Evolutionary conservation across 441 rosid species (phyloP).

Genomic region (Brassica balearica): DNA sequence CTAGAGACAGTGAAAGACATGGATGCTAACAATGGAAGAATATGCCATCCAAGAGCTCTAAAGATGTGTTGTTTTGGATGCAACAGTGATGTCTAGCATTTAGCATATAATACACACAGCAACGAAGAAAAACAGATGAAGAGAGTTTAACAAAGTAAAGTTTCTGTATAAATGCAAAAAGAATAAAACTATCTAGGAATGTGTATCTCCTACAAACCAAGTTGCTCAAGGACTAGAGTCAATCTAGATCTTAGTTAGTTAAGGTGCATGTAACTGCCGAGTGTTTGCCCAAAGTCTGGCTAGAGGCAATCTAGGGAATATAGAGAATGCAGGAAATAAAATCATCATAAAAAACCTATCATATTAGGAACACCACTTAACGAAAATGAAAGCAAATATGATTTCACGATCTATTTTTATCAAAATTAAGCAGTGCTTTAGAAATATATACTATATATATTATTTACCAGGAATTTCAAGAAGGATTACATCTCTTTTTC

Average conservation of each 20-base stretch:
- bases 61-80: conserved; percentile 11
- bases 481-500: conserved; percentile 14
- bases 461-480: conserved; percentile 10
- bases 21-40: conserved; percentile 19
- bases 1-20: conserved; percentile 35
- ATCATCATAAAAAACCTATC: conserved; percentile 9
- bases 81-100: conserved; percentile 10
- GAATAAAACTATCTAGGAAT: conserved; percentile 5
- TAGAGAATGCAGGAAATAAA: neutral
- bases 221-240: conserved; percentile 1
- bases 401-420: conserved; percentile 7
- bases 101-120: neutral
- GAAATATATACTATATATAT: conserved; percentile 1
- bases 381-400: neutral
- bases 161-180: conserved; percentile 7
- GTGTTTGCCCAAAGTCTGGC: neutral
- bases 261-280: too few relatives aligned
- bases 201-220: conserved; percentile 2
- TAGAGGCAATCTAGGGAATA: conserved; percentile 1
- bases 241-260: conserved; percentile 11
- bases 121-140: conserved; percentile 13
- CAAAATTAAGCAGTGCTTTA: neutral
- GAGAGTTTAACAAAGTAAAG: neutral
- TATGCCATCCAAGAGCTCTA: conserved; percentile 35
- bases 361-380: too few relatives aligned